Base-by-base conservation (phyloP, 192 early-diverging fungal genomes). In the Coemansia sp. region DNA sequence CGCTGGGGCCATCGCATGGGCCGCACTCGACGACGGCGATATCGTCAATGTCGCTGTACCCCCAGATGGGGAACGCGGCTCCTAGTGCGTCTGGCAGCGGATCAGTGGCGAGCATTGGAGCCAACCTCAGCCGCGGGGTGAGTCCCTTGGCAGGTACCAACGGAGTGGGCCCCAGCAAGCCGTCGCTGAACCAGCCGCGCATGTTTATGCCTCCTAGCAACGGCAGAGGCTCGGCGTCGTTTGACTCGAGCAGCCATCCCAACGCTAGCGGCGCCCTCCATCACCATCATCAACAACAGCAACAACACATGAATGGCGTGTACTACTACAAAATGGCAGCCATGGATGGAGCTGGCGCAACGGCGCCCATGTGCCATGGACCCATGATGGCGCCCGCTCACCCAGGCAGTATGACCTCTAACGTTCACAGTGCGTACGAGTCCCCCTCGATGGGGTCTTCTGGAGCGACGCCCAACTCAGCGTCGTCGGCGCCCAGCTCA, bases 241-340 rank as follows among this genome's bases (percentile, higher is more conserved):
- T 53, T 28, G 50, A 53, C 50, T 59, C 26, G 42, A 59, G 18
- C 57, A 66, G 23, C 57, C 57, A 42, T 13, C 26, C 39, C 42
- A 48, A 36, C 38, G 42, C 42, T 10, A 45, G n/a, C 21, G 37
- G 60, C 31, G 61, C 65, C 42, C 65, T 65, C 25, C 69, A 53
- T 4, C 66, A 59, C 20, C 73, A 20, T 6, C 66, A 58, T 33
- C 73, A 68, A 12, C 64, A 61, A 23, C 67, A 62, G 10, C 69
- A 58, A 3, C 63, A 62, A 26, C 68, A 57, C 21, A 42, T 65
- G 2, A 70, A 70, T n/a, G 62, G 59, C 65, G 62, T 72, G 62
- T 72, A 72, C 43, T 73, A 70, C 59, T 79, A 79, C 53, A 73
- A 66, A 25, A 69, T 70, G 75, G 66, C 69, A 25, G 60, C 61